Conservation (phyloP, 768 basidiomycete genomes). For the Hydnomerulius pinastri region DNA sequence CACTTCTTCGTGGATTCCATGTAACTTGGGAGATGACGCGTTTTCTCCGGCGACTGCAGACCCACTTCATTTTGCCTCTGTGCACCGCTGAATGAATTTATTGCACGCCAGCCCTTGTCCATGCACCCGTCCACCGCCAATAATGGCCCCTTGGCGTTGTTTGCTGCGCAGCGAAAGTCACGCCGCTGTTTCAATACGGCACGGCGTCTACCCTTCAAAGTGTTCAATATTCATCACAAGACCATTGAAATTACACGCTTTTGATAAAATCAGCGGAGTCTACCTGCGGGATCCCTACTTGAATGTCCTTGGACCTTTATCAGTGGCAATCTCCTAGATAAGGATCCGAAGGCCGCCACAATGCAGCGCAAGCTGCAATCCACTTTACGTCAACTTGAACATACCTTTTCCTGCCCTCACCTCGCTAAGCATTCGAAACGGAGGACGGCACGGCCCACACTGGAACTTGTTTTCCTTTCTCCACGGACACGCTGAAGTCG, state of each 20-base stretch:
- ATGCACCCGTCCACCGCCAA: conserved; percentile 18
- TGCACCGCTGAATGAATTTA: conserved; percentile 26
- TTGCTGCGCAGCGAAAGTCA: conserved; percentile 14
- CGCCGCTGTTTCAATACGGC: conserved; percentile 5
- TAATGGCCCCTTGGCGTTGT: conserved; percentile 17
- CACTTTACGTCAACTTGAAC: conserved; percentile 31
- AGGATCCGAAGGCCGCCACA: conserved; percentile 14
- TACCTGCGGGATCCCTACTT: not conserved
- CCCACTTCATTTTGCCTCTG: conserved; percentile 28
- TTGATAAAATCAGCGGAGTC: not conserved
- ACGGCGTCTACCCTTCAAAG: not conserved
- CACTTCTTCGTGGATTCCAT: conserved; percentile 25
- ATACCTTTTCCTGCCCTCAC: conserved; percentile 31
- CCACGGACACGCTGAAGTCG: conserved; percentile 29
- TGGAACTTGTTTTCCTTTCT: conserved; percentile 18
- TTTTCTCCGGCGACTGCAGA: conserved; percentile 24
- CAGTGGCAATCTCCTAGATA: conserved; percentile 29
- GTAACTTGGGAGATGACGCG: conserved; percentile 22
- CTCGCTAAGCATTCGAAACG: conserved; percentile 33
- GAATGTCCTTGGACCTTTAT: conserved; percentile 28
- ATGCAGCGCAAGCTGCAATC: conserved; percentile 20
- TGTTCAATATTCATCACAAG: not conserved
- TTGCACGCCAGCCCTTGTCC: conserved; percentile 31
- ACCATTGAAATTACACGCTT: not conserved
- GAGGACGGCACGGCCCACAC: conserved; percentile 10